Percentiles rank a stretch among this genome's conserved stretches.
phyloP scores from a whole-genome alignment of 2,329 filamentous ascomycete genomes.

The Sclerotinia minor region DNA sequence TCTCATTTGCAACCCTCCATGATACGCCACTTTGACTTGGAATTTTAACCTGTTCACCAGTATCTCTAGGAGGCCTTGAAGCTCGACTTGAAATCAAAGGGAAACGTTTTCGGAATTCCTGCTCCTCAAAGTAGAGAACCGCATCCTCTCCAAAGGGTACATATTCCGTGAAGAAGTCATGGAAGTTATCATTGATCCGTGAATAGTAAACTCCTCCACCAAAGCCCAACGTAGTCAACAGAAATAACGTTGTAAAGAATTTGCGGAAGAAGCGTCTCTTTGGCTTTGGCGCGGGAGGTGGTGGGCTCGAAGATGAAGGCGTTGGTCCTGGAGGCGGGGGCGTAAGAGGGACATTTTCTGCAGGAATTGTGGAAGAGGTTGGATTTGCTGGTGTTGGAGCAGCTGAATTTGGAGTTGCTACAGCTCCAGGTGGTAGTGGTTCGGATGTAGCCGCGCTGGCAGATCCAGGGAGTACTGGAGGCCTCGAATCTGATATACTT shows the following conservation, averaged over 20 bases:
- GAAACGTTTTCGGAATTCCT: constrained; percentile 88
- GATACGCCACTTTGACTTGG: constrained; percentile 82
- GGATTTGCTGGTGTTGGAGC: constrained; percentile 39
- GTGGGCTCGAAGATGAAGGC: constrained; percentile 43
- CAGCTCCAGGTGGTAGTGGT: constrained; percentile 42
- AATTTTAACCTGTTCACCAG: constrained; percentile 75
- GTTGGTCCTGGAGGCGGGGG: constrained; percentile 46
- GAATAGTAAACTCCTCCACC: constrained; percentile 90
- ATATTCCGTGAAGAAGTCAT: constrained; percentile 98
- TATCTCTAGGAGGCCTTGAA: constrained; percentile 46
- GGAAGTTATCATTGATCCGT: constrained; percentile 93
- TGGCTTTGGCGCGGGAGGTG: constrained; percentile 52
- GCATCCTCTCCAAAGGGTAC: constrained; percentile 91
- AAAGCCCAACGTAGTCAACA: constrained; percentile 78
- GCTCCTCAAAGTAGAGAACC: constrained; percentile 93
- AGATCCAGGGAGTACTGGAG: constrained; percentile 54
- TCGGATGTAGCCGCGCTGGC: constrained; percentile 42
- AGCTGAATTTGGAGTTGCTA: constrained; percentile 32
- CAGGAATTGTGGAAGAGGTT: constrained; percentile 48
- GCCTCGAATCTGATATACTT: constrained; percentile 49
- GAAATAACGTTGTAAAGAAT: constrained; percentile 71
- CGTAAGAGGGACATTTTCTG: constrained; percentile 50
- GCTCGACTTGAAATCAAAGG: constrained; percentile 48
- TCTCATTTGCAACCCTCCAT: constrained; percentile 70
- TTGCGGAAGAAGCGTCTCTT: constrained; percentile 72